Percentiles rank a stretch among this genome's conserved stretches.
Evolutionary conservation across 2,329 filamentous ascomycete genomes (phyloP).

Genomic region (Leptosphaerulina australis): DNA sequence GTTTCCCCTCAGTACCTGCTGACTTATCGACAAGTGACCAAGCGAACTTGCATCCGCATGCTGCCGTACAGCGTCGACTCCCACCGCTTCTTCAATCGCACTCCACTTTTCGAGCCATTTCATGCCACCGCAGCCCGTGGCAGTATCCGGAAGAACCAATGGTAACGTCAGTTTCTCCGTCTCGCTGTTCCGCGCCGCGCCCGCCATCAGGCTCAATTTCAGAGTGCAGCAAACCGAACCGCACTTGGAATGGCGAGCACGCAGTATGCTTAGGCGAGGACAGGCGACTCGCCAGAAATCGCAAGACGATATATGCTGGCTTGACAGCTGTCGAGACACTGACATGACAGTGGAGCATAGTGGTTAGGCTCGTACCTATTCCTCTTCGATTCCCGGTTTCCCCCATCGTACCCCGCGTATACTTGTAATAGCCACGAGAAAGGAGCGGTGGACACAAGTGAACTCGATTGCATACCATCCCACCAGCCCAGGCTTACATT

Average conservation of each 20-base stretch:
- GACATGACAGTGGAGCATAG: constrained; percentile 10
- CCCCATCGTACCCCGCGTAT: constrained; percentile 16
- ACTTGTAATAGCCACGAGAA: constrained; percentile 2
- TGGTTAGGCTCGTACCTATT: neutral
- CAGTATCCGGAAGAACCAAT: constrained; percentile 32
- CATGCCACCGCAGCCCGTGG: constrained; percentile 26
- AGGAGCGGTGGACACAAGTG: constrained; percentile 9
- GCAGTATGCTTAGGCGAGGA: constrained; percentile 21
- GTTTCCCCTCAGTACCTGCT: constrained; percentile 19
- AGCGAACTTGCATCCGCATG: constrained; percentile 31
- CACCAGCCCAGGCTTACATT: constrained; percentile 3
- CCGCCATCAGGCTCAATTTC: constrained; percentile 31
- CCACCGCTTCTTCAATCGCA: constrained; percentile 40
- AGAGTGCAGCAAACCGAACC: constrained; percentile 28
- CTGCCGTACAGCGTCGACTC: constrained; percentile 34
- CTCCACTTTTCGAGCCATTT: constrained; percentile 36
- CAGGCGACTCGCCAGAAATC: constrained; percentile 10
- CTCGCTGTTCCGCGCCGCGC: constrained; percentile 22
- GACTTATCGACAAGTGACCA: constrained; percentile 27
- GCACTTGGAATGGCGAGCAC: constrained; percentile 23
- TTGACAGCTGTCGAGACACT: constrained; percentile 21
- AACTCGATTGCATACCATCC: neutral
- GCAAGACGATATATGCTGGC: neutral
- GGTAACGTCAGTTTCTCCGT: constrained; percentile 9
- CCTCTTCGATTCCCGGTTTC: constrained; percentile 1